Conservation (phyloP, 2,329 filamentous ascomycete species). For the Aspergillus quadricinctus region DNA sequence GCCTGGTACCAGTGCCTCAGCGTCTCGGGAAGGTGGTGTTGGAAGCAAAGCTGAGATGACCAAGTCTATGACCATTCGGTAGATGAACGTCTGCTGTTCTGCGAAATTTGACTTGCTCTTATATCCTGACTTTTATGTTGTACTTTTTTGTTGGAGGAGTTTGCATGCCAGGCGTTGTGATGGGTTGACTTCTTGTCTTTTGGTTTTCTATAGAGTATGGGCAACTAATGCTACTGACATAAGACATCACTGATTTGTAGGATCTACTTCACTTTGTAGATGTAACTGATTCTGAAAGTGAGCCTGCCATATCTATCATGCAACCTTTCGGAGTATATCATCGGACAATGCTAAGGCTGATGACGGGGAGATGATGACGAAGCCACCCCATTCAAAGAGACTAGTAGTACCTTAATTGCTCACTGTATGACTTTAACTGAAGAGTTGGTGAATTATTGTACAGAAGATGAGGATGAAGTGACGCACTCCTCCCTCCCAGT, state of each 20-base stretch:
- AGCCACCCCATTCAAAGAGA: background rate
- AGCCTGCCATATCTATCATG: background rate
- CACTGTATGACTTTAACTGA: background rate
- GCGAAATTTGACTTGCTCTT: constrained; percentile 1
- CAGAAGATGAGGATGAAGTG: background rate
- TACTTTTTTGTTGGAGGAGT: background rate
- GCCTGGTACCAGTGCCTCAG: constrained; percentile 64
- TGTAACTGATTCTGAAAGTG: too few species aligned
- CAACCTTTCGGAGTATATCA: background rate
- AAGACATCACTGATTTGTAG: background rate
- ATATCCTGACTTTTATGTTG: constrained; percentile 4
- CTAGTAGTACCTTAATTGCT: background rate
- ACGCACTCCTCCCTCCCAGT: background rate
- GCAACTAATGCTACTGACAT: background rate
- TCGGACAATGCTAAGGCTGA: too few species aligned
- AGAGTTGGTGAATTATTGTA: background rate
- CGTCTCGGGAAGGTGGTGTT: constrained; percentile 60
- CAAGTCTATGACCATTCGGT: constrained; percentile 95
- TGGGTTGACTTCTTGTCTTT: background rate
- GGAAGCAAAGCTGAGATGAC: constrained; percentile 77
- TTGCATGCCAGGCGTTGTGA: background rate
- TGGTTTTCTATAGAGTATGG: background rate
- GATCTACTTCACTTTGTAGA: background rate
- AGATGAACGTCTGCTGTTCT: constrained; percentile 29
- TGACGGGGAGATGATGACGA: background rate